phyloP scores from a whole-genome alignment of 1,139 yeast genomes.

The Sugiyamaella castrensis region DNA sequence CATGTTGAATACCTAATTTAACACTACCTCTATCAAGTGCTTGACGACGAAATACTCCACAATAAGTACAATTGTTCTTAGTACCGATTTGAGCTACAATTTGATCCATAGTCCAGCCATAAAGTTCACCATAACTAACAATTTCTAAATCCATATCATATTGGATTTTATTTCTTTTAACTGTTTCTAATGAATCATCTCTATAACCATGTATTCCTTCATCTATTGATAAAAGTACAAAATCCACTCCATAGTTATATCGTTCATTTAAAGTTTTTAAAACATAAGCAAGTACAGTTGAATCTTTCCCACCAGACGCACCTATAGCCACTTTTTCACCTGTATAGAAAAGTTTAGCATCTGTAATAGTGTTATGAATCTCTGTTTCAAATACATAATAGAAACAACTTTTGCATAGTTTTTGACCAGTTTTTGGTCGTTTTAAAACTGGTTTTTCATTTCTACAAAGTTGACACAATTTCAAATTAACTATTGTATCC shows the following conservation, averaged over 20 bases:
- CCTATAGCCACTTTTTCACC: slow-evolving; percentile 96
- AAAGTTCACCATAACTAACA: slow-evolving; percentile 82
- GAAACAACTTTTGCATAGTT: slow-evolving; percentile 90
- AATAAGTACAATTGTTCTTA: slow-evolving; percentile 92
- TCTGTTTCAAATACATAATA: slow-evolving; percentile 91
- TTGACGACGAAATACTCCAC: slow-evolving; percentile 96
- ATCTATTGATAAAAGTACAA: slow-evolving; percentile 83
- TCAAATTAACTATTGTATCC: not conserved
- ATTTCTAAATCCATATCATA: slow-evolving; percentile 87
- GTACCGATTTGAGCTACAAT: slow-evolving; percentile 94
- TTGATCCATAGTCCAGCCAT: slow-evolving; percentile 97
- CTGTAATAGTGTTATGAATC: slow-evolving; percentile 81
- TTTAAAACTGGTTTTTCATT: slow-evolving; percentile 80
- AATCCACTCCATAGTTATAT: slow-evolving; percentile 76
- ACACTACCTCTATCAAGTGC: slow-evolving; percentile 96
- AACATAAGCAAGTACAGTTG: slow-evolving; percentile 89
- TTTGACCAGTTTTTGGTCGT: slow-evolving; percentile 88
- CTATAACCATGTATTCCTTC: slow-evolving; percentile 97
- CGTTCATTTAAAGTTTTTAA: slow-evolving; percentile 85
- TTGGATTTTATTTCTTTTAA: slow-evolving; percentile 84
- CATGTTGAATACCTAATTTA: slow-evolving; percentile 80
- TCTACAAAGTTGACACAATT: slow-evolving; percentile 77
- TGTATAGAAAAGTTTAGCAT: slow-evolving; percentile 62
- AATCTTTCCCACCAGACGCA: slow-evolving; percentile 98
- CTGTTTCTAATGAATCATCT: slow-evolving; percentile 96